Evolutionary conservation across 2,329 filamentous ascomycete species (phyloP).

Genomic region (Cladosporium sp.): DNA sequence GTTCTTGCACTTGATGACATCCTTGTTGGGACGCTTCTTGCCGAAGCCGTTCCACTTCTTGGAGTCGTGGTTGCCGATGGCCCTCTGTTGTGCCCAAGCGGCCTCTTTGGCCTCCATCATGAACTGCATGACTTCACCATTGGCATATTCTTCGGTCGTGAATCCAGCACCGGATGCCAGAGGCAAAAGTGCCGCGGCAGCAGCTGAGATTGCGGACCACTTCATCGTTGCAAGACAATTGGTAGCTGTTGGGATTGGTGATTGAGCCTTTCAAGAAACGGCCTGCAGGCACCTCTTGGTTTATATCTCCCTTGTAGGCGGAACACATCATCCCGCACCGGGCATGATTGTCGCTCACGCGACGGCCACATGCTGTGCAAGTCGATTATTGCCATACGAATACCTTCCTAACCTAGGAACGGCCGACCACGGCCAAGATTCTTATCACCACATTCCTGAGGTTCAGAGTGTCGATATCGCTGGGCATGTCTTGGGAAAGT

Average conservation of each 20-base stretch:
- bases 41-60: conserved; percentile 22
- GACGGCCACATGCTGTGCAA: conserved; percentile 10
- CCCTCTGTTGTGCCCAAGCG: conserved; percentile 27
- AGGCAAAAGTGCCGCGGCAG: conserved; percentile 22
- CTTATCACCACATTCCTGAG: conserved; percentile 13
- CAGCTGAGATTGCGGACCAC: conserved; percentile 21
- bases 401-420: conserved; percentile 15
- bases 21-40: conserved; percentile 19
- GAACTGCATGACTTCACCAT: conserved; percentile 25
- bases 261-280: neutral
- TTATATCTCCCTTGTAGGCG: conserved; percentile 12
- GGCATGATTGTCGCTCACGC: conserved; percentile 9
- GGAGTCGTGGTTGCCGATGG: conserved; percentile 22
- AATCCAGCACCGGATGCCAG: conserved; percentile 25
- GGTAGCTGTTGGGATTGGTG: neutral
- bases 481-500: conserved; percentile 15
- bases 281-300: neutral
- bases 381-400: neutral
- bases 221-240: conserved; percentile 23
- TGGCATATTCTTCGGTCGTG: conserved; percentile 24
- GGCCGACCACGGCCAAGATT: conserved; percentile 10
- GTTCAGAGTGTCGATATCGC: neutral
- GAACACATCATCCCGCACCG: neutral
- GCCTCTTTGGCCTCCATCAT: conserved; percentile 24
- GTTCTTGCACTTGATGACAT: conserved; percentile 40